Conservation (phyloP, 331 rosid species). For the Spiraea crenata region DNA sequence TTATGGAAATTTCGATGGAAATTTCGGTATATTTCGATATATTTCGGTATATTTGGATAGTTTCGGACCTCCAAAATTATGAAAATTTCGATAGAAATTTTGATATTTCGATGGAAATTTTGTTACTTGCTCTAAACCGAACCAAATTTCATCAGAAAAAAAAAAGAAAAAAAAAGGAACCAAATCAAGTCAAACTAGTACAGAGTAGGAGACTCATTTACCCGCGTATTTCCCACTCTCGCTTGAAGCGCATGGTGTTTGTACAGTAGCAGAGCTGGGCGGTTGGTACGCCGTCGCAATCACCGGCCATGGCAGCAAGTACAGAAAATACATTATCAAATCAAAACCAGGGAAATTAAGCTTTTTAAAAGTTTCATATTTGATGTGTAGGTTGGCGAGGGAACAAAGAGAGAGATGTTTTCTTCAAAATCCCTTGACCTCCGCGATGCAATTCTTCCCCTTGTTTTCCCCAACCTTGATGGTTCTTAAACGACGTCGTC, state of each 20-base stretch:
- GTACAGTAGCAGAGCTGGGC: neutral
- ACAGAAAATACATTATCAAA: neutral
- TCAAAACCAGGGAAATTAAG: neutral
- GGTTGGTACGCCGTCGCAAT: conserved; percentile 31
- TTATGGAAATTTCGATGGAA: too few relatives aligned
- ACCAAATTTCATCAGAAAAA: too few relatives aligned
- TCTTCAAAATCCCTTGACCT: conserved; percentile 7
- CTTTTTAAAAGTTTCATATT: neutral
- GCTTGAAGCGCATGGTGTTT: neutral
- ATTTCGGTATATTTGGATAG: too few relatives aligned
- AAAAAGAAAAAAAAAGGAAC: too few relatives aligned
- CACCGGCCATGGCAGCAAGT: neutral
- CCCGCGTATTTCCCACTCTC: neutral
- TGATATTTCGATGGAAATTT: too few relatives aligned
- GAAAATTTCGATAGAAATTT: too few relatives aligned
- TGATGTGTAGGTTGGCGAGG: neutral
- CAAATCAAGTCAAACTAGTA: too few relatives aligned
- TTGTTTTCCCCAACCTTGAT: conserved; percentile 43
- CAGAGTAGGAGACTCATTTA: too few relatives aligned
- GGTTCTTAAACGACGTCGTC: conserved; percentile 35
- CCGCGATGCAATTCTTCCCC: conserved; percentile 31
- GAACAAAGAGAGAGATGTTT: neutral
- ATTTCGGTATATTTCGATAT: too few relatives aligned
- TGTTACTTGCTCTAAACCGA: too few relatives aligned
- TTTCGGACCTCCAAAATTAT: too few relatives aligned